phyloP scores from a whole-genome alignment of 2,329 filamentous ascomycete genomes.

The Passalora sequoiae region DNA sequence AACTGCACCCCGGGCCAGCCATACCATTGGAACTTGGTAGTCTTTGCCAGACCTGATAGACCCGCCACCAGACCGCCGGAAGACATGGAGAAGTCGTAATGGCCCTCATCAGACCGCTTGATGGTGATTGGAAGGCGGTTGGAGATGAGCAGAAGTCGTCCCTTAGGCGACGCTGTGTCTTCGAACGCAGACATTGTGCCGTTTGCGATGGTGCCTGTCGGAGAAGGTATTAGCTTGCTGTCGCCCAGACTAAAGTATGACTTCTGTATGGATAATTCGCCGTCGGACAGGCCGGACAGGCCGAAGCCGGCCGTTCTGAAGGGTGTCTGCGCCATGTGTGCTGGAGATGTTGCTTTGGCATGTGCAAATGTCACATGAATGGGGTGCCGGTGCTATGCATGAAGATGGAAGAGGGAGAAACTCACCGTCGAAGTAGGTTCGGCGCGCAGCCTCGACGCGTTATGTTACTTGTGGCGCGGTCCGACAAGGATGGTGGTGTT shows the following conservation, averaged over 20 bases:
- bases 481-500: neutral
- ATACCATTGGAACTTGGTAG: slow-evolving; percentile 96
- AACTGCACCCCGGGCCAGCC: slow-evolving; percentile 94
- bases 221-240: slow-evolving; percentile 7
- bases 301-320: neutral
- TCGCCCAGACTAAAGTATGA: slow-evolving; percentile 1
- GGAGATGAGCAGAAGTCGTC: slow-evolving; percentile 74
- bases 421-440: neutral
- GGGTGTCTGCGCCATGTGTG: neutral
- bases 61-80: slow-evolving; percentile 94
- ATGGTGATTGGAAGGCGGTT: slow-evolving; percentile 96
- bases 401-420: neutral
- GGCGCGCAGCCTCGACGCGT: neutral
- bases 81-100: slow-evolving; percentile 92
- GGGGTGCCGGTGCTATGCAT: neutral
- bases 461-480: neutral
- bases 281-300: slow-evolving; percentile 5
- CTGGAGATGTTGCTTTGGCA: neutral
- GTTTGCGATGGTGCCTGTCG: slow-evolving; percentile 2
- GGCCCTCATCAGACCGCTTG: slow-evolving; percentile 84
- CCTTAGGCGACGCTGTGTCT: slow-evolving; percentile 33
- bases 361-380: neutral
- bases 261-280: neutral
- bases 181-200: slow-evolving; percentile 32
- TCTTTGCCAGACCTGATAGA: slow-evolving; percentile 83